A percentile compares a stretch with the other conserved stretches of the same genome.
Conservation (phyloP, 2,329 filamentous ascomycete genomes). For the Sodiomyces alkalinus region DNA sequence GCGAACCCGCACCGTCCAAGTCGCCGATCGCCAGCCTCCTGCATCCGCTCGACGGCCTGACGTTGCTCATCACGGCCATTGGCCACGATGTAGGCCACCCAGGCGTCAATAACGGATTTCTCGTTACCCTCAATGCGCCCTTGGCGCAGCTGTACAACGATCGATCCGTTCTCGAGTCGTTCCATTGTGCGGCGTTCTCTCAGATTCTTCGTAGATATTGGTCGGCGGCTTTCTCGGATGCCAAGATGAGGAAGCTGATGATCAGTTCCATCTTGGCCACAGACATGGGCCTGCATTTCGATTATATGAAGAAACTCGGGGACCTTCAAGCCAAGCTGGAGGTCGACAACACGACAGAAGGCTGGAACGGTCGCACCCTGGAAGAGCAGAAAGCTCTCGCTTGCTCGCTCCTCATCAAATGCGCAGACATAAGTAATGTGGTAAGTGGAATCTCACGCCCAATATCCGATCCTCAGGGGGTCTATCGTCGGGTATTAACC, state of each 20-base stretch:
- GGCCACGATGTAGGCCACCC: constrained; percentile 96
- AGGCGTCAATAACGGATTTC: constrained; percentile 93
- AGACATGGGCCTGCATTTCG: constrained; percentile 93
- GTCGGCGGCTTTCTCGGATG: constrained; percentile 67
- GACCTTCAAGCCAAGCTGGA: constrained; percentile 65
- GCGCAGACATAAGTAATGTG: constrained; percentile 97
- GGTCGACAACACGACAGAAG: constrained; percentile 48
- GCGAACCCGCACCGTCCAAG: constrained; percentile 20
- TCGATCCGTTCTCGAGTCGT: constrained; percentile 88
- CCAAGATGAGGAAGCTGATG: constrained; percentile 73
- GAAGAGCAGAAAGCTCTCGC: constrained; percentile 65
- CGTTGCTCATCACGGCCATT: constrained; percentile 86
- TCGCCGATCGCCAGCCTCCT: constrained; percentile 61
- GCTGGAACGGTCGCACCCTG: constrained; percentile 61
- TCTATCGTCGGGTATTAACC: too few relatives aligned
- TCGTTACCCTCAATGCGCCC: constrained; percentile 82
- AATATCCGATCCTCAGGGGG: too few relatives aligned
- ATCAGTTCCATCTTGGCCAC: constrained; percentile 96
- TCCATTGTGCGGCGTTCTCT: constrained; percentile 92
- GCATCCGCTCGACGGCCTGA: constrained; percentile 76
- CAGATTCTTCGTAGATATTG: constrained; percentile 89
- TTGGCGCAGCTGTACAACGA: constrained; percentile 95
- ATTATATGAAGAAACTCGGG: constrained; percentile 85
- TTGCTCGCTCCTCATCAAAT: constrained; percentile 93
- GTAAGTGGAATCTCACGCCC: constrained; percentile 47